Base-by-base conservation (phyloP, 495 filamentous ascomycete genomes). In the Lasiosphaeria hispida region DNA sequence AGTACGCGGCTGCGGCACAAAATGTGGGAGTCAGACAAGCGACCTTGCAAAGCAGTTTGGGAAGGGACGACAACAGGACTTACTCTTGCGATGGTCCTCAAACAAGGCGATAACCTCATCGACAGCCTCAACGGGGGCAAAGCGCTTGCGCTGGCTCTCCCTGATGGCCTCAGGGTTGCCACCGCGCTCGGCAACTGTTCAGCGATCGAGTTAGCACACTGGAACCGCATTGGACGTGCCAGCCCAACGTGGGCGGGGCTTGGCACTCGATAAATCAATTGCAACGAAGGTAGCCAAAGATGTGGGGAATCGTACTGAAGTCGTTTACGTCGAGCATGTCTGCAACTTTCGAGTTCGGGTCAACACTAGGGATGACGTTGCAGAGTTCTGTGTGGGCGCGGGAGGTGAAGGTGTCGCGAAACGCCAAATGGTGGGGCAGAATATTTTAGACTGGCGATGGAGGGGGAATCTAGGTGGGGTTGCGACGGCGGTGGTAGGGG, bases 71-170 rank as follows among this genome's bases (percentile, higher is more conserved):
- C 23, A 30, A 30, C 5, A 30, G 23, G 69, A 77, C 63, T 78
- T 90, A 90, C 68, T 91, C 70, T 76, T 83, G 53, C 91, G 83
- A 66, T 92, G 90, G 63, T 95, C 91, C 69, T 96, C 91, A 61
- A 85, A 97, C 64, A 96, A 78, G 11, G 79, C 81, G 63, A 96
- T 90, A 39, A 98, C 85, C 73, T 96, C 88, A 74, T 98, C 95
- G 35, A 97, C 94, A 23, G 81, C 80, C 68, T 89, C 86, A 63
- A 89, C 89, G 2, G 86, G 80, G 30, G 89, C 93, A 75, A 83
- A 81, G 55, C 95, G 87, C 63, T 83, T 84, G 64, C 86, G 80
- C 72, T 98, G 94, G 64, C 86, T 91, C 72, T 96, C 90, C 69
- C 87, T 89, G 74, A 98, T 94, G 72, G 83, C 83, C 57, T 92